A percentile compares a stretch with the other conserved stretches of the same genome.
Conservation (phyloP, 2,329 filamentous ascomycete species). For the Penicillium sp. region DNA sequence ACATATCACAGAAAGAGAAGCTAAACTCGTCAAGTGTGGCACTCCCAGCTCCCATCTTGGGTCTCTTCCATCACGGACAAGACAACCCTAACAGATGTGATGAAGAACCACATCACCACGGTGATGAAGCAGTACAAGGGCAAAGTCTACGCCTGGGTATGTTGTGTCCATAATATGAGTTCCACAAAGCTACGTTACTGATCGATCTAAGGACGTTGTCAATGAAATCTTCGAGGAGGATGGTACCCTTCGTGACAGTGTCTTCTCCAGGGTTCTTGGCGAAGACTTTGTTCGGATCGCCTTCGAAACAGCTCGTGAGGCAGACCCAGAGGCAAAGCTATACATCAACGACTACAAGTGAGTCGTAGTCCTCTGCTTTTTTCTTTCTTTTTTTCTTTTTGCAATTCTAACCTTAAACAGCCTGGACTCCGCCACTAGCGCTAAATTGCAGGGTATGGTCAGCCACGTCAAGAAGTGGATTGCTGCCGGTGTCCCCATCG, state of each 20-base stretch:
- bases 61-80: slow-evolving; percentile 46
- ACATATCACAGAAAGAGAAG: neutral
- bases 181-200: neutral
- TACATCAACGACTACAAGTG: slow-evolving; percentile 64
- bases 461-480: slow-evolving; percentile 56
- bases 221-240: slow-evolving; percentile 42
- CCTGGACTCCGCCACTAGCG: slow-evolving; percentile 51
- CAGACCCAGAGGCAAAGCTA: slow-evolving; percentile 59
- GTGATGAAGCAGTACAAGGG: slow-evolving; percentile 31
- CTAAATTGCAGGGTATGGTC: slow-evolving; percentile 52
- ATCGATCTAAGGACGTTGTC: slow-evolving; percentile 21
- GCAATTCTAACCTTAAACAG: slow-evolving; percentile 41
- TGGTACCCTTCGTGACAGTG: slow-evolving; percentile 50
- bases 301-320: slow-evolving; percentile 58
- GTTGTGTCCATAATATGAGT: neutral
- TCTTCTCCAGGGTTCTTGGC: slow-evolving; percentile 61
- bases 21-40: slow-evolving; percentile 26
- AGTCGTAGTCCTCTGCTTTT: slow-evolving; percentile 3
- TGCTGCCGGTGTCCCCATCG: slow-evolving; percentile 53
- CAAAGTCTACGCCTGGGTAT: slow-evolving; percentile 32
- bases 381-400: neutral
- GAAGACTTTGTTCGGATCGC: slow-evolving; percentile 62
- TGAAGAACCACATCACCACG: slow-evolving; percentile 40
- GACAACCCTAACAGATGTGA: slow-evolving; percentile 43
- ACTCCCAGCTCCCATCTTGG: slow-evolving; percentile 30